A percentile compares a stretch with the other conserved stretches of the same genome.
phyloP scores from a whole-genome alignment of 2,329 filamentous ascomycete species.

The Sarocladium kiliense region DNA sequence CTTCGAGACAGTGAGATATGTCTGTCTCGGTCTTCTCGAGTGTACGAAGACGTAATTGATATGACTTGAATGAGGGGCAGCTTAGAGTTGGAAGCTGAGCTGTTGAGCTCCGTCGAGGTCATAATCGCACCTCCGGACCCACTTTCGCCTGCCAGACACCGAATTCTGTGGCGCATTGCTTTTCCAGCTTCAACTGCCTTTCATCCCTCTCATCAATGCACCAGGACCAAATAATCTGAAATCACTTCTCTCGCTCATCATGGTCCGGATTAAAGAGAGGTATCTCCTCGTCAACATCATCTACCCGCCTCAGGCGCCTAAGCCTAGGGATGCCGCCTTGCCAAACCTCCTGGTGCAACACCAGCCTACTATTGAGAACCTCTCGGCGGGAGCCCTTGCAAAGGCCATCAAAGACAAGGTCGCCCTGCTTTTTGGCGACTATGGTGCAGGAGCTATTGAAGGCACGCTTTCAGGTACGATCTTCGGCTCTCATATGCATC shows the following conservation, averaged over 20 bases:
- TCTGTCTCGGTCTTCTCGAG: neutral
- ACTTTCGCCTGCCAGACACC: neutral
- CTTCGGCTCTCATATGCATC: neutral
- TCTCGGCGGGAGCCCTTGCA: slow-evolving; percentile 62
- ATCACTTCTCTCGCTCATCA: slow-evolving; percentile 27
- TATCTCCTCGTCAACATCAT: slow-evolving; percentile 94
- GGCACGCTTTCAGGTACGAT: slow-evolving; percentile 59
- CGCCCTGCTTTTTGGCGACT: slow-evolving; percentile 77
- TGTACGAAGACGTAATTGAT: neutral
- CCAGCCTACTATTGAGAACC: slow-evolving; percentile 67
- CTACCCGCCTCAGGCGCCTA: slow-evolving; percentile 59
- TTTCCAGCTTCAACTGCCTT: neutral
- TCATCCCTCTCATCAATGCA: neutral
- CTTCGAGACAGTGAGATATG: no score
- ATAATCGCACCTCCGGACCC: neutral
- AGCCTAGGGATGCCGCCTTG: slow-evolving; percentile 29
- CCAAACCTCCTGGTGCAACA: slow-evolving; percentile 68
- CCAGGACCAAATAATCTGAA: neutral
- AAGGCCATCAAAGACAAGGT: slow-evolving; percentile 68
- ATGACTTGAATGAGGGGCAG: neutral
- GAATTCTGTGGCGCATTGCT: neutral
- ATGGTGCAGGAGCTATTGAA: slow-evolving; percentile 70
- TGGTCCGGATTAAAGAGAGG: slow-evolving; percentile 95
- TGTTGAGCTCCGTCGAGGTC: neutral
- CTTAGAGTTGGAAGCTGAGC: neutral